phyloP scores from a whole-genome alignment of 2,329 filamentous ascomycete genomes.

The Colletotrichum euphorbiae region DNA sequence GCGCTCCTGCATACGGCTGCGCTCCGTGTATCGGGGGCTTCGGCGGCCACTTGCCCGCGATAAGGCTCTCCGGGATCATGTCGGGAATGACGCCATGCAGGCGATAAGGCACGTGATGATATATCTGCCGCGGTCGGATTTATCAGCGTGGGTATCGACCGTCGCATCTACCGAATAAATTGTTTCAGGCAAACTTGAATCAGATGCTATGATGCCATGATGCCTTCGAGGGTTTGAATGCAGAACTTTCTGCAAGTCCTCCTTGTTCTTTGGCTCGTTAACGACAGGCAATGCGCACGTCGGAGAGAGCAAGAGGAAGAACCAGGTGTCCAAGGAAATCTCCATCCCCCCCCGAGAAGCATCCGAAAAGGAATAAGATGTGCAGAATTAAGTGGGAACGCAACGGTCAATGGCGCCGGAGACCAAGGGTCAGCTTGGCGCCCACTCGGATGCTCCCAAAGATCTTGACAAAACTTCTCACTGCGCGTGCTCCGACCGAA shows the following conservation, averaged over 20 bases:
- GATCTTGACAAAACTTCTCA: slow-evolving; percentile 9
- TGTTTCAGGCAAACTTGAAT: not conserved
- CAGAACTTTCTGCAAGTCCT: slow-evolving; percentile 9
- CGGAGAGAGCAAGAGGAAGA: not conserved
- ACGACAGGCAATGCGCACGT: too few species aligned
- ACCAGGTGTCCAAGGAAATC: not conserved
- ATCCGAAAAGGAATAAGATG: not conserved
- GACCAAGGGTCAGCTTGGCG: slow-evolving; percentile 12
- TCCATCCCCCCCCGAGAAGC: too few species aligned
- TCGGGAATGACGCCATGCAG: slow-evolving; percentile 23
- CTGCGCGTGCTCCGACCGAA: slow-evolving; percentile 27
- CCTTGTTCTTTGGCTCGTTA: not conserved
- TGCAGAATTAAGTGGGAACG: slow-evolving; percentile 4
- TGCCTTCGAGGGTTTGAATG: not conserved
- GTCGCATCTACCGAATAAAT: not conserved
- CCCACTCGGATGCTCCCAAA: slow-evolving; percentile 15
- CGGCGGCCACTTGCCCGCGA: slow-evolving; percentile 34
- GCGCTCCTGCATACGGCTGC: slow-evolving; percentile 23
- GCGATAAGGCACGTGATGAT: slow-evolving; percentile 29
- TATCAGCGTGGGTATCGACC: not conserved
- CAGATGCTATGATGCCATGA: not conserved
- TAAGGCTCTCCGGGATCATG: slow-evolving; percentile 14
- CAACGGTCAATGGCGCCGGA: slow-evolving; percentile 17
- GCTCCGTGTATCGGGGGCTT: slow-evolving; percentile 22
- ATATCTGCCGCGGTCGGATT: not conserved